Conservation (phyloP, 768 basidiomycete species). For the Tulasnella sp. region DNA sequence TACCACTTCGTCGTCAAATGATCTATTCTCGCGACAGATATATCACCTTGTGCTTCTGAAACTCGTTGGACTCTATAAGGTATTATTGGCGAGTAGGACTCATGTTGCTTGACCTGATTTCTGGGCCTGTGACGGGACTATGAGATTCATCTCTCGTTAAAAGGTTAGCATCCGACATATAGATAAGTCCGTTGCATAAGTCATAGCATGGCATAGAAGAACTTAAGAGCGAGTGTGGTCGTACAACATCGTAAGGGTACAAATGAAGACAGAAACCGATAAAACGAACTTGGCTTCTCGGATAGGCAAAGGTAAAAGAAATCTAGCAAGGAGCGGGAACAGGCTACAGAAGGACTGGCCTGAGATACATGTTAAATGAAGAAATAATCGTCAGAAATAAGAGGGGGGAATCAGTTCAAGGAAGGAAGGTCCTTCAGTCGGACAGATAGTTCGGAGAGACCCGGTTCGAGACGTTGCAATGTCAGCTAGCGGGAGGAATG, state of each 20-base stretch:
- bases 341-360: background rate
- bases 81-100: background rate
- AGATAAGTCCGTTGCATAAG: no score
- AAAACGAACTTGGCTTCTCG: background rate
- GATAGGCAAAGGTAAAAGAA: background rate
- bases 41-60: no score
- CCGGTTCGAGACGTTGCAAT: background rate
- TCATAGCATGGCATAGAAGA: no score
- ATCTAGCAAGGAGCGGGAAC: slow-evolving; percentile 11
- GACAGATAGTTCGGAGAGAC: background rate
- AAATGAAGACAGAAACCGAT: no score
- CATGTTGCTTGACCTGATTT: background rate
- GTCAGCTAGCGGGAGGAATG: background rate
- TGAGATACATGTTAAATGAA: background rate
- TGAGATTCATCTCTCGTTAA: no score
- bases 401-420: background rate
- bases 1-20: no score
- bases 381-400: slow-evolving; percentile 10
- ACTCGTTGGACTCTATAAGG: no score
- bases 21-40: no score
- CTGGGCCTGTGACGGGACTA: no score
- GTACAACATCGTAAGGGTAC: no score
- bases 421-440: slow-evolving; percentile 1
- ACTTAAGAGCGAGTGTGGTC: no score
- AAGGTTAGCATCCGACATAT: no score